Conservation (phyloP, 2,329 filamentous ascomycete genomes). For the Albifimbria verrucaria region DNA sequence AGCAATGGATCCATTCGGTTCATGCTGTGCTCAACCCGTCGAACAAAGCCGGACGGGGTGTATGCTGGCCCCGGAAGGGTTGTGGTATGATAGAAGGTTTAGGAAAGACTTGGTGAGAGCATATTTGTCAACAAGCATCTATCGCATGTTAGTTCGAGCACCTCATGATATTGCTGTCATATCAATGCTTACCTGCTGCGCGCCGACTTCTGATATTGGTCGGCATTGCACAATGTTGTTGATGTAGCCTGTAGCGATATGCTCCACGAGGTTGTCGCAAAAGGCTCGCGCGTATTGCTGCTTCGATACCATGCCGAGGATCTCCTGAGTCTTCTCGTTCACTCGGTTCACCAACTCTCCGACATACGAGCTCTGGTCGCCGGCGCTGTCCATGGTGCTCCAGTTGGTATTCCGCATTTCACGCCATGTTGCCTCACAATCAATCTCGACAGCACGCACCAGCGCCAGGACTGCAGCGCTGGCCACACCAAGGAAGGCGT, state of each 20-base stretch:
- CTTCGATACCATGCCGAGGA: constrained; percentile 76
- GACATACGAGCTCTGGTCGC: constrained; percentile 91
- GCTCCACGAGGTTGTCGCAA: constrained; percentile 92
- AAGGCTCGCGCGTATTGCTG: constrained; percentile 93
- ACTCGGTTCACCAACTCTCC: constrained; percentile 73
- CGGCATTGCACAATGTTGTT: constrained; percentile 82
- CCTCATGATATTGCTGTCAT: neutral
- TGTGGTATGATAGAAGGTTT: constrained; percentile 64
- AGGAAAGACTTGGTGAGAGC: constrained; percentile 78
- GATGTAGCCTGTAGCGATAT: constrained; percentile 75
- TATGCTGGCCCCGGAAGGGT: constrained; percentile 39
- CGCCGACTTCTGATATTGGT: constrained; percentile 89
- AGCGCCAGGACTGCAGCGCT: constrained; percentile 81
- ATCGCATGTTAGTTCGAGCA: constrained; percentile 12
- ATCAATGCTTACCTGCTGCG: constrained; percentile 67
- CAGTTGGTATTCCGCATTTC: constrained; percentile 97
- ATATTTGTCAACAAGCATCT: constrained; percentile 97
- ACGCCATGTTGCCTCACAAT: constrained; percentile 84
- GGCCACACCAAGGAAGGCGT: constrained; percentile 92
- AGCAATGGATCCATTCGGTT: constrained; percentile 86
- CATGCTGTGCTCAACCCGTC: constrained; percentile 82
- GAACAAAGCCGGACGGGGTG: constrained; percentile 65
- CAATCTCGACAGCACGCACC: constrained; percentile 77
- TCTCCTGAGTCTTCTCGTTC: constrained; percentile 68
- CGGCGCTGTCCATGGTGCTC: constrained; percentile 89